These are phyloP conservation scores for Parafenestella ontariensis DNA, from an alignment of 2,329 filamentous ascomycete species.

Conservation along the genomic window DNA sequence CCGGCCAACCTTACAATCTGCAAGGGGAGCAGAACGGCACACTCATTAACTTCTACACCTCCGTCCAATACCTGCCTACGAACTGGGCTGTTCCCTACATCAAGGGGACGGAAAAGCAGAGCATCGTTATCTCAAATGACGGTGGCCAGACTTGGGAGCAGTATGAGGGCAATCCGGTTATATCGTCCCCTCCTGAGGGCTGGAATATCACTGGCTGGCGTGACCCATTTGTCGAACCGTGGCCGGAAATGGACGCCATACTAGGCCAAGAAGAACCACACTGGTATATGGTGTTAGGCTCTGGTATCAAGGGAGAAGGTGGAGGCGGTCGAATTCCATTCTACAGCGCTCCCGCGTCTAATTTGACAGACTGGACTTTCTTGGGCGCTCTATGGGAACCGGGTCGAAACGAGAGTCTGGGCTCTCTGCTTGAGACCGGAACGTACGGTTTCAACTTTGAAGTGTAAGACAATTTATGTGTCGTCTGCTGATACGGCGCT, in stretches of 20 bases:
- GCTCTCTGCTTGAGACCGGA: conserved; percentile 53
- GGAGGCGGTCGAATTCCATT: conserved; percentile 57
- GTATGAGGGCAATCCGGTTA: conserved; percentile 56
- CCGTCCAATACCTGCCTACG: conserved; percentile 55
- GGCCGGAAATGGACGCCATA: conserved; percentile 53
- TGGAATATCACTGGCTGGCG: conserved; percentile 55
- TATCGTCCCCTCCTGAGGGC: conserved; percentile 50
- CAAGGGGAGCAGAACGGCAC: conserved; percentile 56
- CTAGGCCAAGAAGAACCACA: conserved; percentile 53
- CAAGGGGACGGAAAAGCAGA: conserved; percentile 55
- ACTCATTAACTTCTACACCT: conserved; percentile 57
- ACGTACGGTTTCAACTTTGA: conserved; percentile 58
- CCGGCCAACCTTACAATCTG: conserved; percentile 57
- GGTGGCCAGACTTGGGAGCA: conserved; percentile 57
- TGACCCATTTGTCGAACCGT: conserved; percentile 43
- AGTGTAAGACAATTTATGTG: conserved; percentile 37
- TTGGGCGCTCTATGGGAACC: conserved; percentile 57
- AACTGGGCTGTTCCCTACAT: conserved; percentile 55
- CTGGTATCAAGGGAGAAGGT: conserved; percentile 56
- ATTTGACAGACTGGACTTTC: conserved; percentile 57
- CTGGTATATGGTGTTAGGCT: conserved; percentile 56
- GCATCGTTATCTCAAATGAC: conserved; percentile 54
- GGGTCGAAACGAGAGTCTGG: conserved; percentile 50
- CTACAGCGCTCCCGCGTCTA: conserved; percentile 53
- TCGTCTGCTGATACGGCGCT: not conserved